A percentile compares a stretch with the other conserved stretches of the same genome.
Conservation (phyloP, 2,329 filamentous ascomycete genomes). For the Moelleriella libera region DNA sequence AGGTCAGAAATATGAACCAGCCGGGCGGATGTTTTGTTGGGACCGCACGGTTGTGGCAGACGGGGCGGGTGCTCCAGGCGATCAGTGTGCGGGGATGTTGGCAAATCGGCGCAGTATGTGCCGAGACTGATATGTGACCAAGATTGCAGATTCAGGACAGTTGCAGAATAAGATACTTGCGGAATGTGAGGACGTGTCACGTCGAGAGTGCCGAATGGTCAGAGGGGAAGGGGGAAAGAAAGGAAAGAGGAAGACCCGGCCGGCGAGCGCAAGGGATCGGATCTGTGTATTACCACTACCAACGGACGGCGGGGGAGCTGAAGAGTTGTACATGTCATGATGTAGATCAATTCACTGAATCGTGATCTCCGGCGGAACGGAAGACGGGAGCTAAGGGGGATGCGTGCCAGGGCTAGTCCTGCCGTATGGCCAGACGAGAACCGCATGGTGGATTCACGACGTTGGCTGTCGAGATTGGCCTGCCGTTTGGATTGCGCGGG, state of each 20-base stretch:
- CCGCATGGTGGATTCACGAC: too few relatives aligned
- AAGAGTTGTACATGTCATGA: not conserved
- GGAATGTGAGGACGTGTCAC: not conserved
- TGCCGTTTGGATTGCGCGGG: too few relatives aligned
- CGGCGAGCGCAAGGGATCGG: not conserved
- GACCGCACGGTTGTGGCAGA: too few relatives aligned
- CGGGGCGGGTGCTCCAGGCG: too few relatives aligned
- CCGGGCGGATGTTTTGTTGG: too few relatives aligned
- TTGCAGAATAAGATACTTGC: too few relatives aligned
- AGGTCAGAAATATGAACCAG: too few relatives aligned
- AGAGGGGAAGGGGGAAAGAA: too few relatives aligned
- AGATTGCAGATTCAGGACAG: not conserved
- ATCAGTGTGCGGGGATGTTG: not conserved
- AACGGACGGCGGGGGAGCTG: too few relatives aligned
- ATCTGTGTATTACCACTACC: not conserved
- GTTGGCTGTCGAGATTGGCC: too few relatives aligned
- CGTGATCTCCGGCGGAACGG: not conserved
- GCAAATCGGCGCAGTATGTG: not conserved
- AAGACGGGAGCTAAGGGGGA: not conserved
- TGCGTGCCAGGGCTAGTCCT: not conserved
- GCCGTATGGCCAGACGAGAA: not conserved
- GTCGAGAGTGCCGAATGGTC: too few relatives aligned
- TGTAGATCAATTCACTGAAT: not conserved
- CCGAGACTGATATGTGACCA: not conserved
- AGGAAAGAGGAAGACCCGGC: not conserved